These are phyloP conservation scores for Carpinus fangiana DNA, from an alignment of 306 rosid genomes.

Conservation along the genomic window DNA sequence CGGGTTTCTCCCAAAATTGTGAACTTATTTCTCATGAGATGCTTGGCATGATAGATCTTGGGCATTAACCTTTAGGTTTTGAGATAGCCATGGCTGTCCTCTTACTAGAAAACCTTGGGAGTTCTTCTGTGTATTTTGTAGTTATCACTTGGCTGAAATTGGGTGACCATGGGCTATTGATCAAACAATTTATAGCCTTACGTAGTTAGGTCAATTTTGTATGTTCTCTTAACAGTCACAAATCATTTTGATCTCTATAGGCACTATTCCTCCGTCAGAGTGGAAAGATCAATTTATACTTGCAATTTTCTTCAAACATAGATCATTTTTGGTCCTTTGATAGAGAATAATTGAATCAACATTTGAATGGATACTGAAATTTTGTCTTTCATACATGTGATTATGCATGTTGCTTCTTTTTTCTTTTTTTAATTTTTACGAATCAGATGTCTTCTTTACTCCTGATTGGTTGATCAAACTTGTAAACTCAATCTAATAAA, in stretches of 20 bases:
- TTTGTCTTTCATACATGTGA: slow-evolving; percentile 1
- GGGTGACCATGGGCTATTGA: not conserved
- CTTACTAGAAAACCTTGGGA: not conserved
- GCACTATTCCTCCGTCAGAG: not conserved
- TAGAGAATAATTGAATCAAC: not conserved
- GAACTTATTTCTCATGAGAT: not conserved
- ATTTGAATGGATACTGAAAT: not conserved
- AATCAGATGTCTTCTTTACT: not conserved
- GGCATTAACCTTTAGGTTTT: not conserved
- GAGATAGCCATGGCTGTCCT: slow-evolving; percentile 2
- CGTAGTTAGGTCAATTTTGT: not conserved
- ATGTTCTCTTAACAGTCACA: not conserved
- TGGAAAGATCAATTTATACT: not conserved
- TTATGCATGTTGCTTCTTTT: not conserved
- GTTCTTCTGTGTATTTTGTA: not conserved
- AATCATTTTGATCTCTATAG: not conserved
- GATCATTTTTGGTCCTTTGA: not conserved
- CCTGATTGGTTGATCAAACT: slow-evolving; percentile 16
- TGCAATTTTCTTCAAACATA: not conserved
- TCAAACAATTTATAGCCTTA: not conserved
- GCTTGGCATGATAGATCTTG: slow-evolving; percentile 10
- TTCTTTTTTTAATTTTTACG: not conserved
- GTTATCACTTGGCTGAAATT: slow-evolving; percentile 6
- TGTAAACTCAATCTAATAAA: slow-evolving; percentile 7
- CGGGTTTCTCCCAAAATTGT: not conserved